These are phyloP conservation scores for Athelia psychrophila DNA, from an alignment of 1,284 basidiomycete genomes.

Conservation along the genomic window DNA sequence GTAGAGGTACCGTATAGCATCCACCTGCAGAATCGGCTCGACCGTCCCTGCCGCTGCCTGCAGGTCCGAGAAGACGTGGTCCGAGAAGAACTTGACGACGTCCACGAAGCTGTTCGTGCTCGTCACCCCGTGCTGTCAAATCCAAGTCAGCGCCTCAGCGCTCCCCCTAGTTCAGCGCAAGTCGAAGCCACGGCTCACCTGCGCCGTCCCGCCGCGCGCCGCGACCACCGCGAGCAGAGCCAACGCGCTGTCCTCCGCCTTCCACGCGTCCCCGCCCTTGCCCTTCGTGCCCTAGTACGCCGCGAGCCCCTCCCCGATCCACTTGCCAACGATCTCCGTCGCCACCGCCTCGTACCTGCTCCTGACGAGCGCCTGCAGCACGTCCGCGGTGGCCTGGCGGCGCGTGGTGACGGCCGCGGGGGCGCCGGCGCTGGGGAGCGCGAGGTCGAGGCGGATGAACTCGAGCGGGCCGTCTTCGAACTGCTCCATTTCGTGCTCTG, in stretches of 20 bases:
- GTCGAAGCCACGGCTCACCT: neutral
- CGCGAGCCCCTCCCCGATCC: neutral
- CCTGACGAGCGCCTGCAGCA: neutral
- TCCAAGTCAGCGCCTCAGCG: no score
- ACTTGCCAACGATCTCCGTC: neutral
- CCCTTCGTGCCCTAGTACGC: neutral
- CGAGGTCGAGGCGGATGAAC: no score
- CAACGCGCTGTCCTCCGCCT: neutral
- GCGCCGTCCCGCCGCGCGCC: neutral
- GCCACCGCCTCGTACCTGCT: neutral
- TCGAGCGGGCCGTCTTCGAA: no score
- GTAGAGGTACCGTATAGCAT: neutral
- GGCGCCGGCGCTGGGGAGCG: no score
- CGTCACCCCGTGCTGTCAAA: neutral
- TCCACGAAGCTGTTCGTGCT: neutral
- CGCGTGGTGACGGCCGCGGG: no score
- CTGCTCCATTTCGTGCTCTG: no score
- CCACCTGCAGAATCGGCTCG: neutral
- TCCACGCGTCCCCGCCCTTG: constrained; percentile 1
- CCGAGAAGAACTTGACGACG: no score
- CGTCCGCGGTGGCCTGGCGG: no score
- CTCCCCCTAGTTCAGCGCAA: no score
- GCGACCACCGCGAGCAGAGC: neutral
- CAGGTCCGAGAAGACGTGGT: neutral
- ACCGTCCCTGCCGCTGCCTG: neutral